Base-by-base conservation (phyloP, 371 early-diverging fungal species). In the Apophysomyces variabilis region DNA sequence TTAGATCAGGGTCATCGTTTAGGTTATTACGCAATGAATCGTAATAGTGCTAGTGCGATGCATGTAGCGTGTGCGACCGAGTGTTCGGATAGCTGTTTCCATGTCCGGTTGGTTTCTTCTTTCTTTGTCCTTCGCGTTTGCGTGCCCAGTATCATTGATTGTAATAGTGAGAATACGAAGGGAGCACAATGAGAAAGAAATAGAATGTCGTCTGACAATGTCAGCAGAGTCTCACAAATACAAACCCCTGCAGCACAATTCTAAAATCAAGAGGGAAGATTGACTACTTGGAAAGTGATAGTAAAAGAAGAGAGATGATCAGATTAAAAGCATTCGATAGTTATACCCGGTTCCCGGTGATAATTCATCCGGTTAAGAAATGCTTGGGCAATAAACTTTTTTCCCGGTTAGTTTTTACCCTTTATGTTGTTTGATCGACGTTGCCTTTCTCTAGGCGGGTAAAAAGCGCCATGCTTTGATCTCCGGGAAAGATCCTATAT, bases 361-460 rank as follows among this genome's bases (percentile, higher is more conserved):
- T n/a, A 50, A 50, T 50, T 50, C 54, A 50, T 50, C 54, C 54
- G 54, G 18, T 9, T 16, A 7, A 50, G 21, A 50, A 7, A 21
- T 21, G 54, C 54, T 18, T 50, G 1, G 54, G 32, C 3, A 50
- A 21, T 50, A 50, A 21, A 50, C 21, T 18, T 50, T 18, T 50
- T 50, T 50, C 9, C 54, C 54, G 21, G 16, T 50, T 14, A 47
- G 47, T 2, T 7, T 47, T 47, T 47, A 47, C 54, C 54, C 54
- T 50, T 50, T 50, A 50, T 50, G 54, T 50, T 50, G 21, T 16
- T 50, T 16, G 54, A 50, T 50, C 54, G 54, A 50, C 54, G 21
- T 50, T 1, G n/a, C 32, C 32, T 3, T 21, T 21, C 21, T 50
- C 21, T 50, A 21, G 32, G 21, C 54, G 16, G 54, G 54, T 16